These are phyloP conservation scores for Fomitopsis pinicola DNA, from an alignment of 1,284 basidiomycete species.

Conservation along the genomic window DNA sequence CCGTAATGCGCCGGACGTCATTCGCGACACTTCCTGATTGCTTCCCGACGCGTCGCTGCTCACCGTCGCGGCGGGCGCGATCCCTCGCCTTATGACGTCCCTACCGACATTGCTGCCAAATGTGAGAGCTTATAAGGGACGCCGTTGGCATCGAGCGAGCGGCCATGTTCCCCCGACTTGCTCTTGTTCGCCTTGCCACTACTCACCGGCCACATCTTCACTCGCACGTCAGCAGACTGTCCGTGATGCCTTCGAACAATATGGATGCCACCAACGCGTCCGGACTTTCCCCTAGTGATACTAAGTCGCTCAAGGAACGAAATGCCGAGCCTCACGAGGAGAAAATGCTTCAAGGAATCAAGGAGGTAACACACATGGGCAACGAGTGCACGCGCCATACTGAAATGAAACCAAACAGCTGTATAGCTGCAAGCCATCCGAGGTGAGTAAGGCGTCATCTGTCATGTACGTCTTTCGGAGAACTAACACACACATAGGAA, in stretches of 20 bases:
- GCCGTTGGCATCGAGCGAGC: background rate
- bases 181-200: slow-evolving; percentile 1
- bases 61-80: background rate
- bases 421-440: slow-evolving; percentile 40
- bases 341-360: slow-evolving; percentile 35
- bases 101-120: background rate
- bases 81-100: background rate
- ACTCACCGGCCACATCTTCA: background rate
- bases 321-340: slow-evolving; percentile 32
- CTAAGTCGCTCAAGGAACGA: slow-evolving; percentile 36
- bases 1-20: background rate
- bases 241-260: slow-evolving; percentile 28
- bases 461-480: background rate
- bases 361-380: slow-evolving; percentile 28
- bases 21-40: background rate
- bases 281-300: slow-evolving; percentile 36
- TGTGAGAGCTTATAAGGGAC: background rate
- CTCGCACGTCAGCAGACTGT: background rate
- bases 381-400: background rate
- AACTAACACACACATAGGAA: slow-evolving; percentile 22
- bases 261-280: slow-evolving; percentile 33
- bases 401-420: slow-evolving; percentile 23
- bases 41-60: background rate
- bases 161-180: slow-evolving; percentile 8
- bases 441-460: slow-evolving; percentile 20